These are phyloP conservation scores for Aspergillus amoenus DNA, from an alignment of 2,329 filamentous ascomycete genomes.

Conservation along the genomic window DNA sequence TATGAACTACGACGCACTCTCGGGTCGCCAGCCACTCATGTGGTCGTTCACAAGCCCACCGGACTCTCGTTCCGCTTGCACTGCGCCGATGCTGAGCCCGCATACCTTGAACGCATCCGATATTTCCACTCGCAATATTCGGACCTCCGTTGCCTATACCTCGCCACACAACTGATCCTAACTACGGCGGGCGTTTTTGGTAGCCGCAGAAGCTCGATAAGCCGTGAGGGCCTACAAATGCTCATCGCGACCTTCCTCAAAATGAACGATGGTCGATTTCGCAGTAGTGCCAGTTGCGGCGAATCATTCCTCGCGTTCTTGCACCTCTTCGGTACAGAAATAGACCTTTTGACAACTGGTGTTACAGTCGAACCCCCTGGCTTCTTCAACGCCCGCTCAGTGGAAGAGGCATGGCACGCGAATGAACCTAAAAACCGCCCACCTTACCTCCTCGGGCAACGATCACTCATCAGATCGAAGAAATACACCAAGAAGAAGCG, in stretches of 20 bases:
- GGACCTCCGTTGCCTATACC: slow-evolving; percentile 50
- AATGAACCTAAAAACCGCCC: slow-evolving; percentile 12
- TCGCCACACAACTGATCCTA: slow-evolving; percentile 51
- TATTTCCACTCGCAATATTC: slow-evolving; percentile 52
- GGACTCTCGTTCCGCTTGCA: slow-evolving; percentile 56
- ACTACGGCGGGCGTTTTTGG: slow-evolving; percentile 51
- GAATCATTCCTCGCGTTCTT: slow-evolving; percentile 51
- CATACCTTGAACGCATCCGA: slow-evolving; percentile 44
- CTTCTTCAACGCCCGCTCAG: slow-evolving; percentile 36
- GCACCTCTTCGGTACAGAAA: slow-evolving; percentile 46
- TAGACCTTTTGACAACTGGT: slow-evolving; percentile 48
- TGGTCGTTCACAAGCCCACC: slow-evolving; percentile 45
- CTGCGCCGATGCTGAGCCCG: slow-evolving; percentile 39
- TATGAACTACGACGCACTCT: slow-evolving; percentile 24
- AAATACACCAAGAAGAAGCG: slow-evolving; percentile 31
- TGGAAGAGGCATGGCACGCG: slow-evolving; percentile 16
- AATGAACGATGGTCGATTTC: slow-evolving; percentile 37
- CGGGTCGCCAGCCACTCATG: slow-evolving; percentile 30
- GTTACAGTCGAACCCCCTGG: slow-evolving; percentile 51
- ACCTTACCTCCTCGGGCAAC: slow-evolving; percentile 38
- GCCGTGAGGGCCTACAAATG: slow-evolving; percentile 56
- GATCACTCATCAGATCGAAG: slow-evolving; percentile 37
- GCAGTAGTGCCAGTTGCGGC: slow-evolving; percentile 33
- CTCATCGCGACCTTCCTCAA: slow-evolving; percentile 57
- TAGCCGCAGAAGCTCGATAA: slow-evolving; percentile 50